Conservation (phyloP, 192 early-diverging fungal species). For the Coemansia sp. region DNA sequence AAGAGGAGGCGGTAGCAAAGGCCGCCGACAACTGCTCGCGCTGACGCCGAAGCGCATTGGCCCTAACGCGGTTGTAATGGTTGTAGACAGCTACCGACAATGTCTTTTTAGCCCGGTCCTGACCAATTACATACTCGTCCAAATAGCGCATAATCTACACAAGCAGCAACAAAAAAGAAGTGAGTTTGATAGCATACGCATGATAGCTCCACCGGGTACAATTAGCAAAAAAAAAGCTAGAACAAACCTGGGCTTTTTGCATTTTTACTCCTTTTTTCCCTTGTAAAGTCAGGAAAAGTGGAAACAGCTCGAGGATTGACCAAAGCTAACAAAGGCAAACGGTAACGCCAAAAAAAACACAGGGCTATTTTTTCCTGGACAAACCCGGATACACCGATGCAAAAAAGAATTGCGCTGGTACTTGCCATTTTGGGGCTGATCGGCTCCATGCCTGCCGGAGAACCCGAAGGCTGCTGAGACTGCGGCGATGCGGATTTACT, state of each 20-base stretch:
- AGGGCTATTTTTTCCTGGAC: neutral
- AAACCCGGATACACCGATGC: neutral
- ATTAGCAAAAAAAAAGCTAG: too few relatives aligned
- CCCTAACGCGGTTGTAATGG: constrained; percentile 76
- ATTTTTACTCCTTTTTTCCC: too few relatives aligned
- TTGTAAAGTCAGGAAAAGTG: too few relatives aligned
- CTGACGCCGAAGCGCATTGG: constrained; percentile 62
- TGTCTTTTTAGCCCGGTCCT: constrained; percentile 80
- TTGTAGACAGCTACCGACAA: constrained; percentile 85
- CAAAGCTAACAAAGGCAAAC: too few relatives aligned
- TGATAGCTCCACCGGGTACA: too few relatives aligned
- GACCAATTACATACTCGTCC: constrained; percentile 87
- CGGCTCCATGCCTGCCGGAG: constrained; percentile 35
- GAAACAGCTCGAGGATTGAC: too few relatives aligned
- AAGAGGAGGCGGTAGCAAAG: constrained; percentile 30
- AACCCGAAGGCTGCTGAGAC: constrained; percentile 11
- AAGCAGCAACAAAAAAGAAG: neutral
- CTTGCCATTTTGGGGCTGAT: constrained; percentile 54
- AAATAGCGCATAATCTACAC: constrained; percentile 73
- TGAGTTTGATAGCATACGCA: too few relatives aligned
- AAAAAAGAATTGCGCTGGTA: neutral
- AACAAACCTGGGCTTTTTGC: too few relatives aligned
- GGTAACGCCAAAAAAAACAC: neutral
- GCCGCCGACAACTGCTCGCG: constrained; percentile 50
- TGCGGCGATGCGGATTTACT: constrained; percentile 12